phyloP scores from a whole-genome alignment of 2,329 filamentous ascomycete genomes.

The Ophiocordyceps camponoti-saundersi region DNA sequence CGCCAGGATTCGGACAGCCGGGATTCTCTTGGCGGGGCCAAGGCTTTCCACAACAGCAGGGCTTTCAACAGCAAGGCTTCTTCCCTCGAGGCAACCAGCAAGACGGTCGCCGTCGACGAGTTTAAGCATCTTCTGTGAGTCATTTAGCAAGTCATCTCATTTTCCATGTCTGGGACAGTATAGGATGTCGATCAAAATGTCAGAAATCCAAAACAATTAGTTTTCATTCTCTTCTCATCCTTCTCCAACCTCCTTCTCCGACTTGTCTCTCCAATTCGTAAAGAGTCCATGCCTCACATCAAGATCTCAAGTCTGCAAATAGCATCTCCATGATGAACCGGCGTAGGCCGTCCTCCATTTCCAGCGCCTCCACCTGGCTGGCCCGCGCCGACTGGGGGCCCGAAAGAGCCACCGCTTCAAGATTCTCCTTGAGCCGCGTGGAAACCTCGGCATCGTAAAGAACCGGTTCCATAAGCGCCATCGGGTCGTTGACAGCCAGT shows the following conservation, averaged over 20 bases:
- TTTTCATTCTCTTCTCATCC: not conserved
- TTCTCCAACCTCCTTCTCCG: no score
- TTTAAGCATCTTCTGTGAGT: not conserved
- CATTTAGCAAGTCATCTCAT: not conserved
- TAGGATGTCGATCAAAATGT: no score
- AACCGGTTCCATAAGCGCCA: constrained; percentile 4
- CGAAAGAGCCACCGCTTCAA: constrained; percentile 3
- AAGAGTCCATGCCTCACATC: not conserved
- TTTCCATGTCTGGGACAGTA: no score
- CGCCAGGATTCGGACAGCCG: not conserved
- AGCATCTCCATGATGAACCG: constrained; percentile 6
- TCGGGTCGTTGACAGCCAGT: constrained; percentile 4
- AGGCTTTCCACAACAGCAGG: not conserved
- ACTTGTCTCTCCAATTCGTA: no score
- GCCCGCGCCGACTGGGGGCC: constrained; percentile 3
- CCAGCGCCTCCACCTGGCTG: constrained; percentile 5
- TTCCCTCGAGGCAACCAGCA: not conserved
- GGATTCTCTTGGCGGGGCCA: not conserved
- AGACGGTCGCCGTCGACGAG: not conserved
- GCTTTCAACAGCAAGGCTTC: not conserved
- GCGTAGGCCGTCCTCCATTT: constrained; percentile 7
- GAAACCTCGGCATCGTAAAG: constrained; percentile 5
- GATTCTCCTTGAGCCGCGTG: constrained; percentile 5
- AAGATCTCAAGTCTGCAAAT: constrained; percentile 5
- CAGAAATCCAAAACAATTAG: no score